phyloP scores from a whole-genome alignment of 495 filamentous ascomycete species.

The Bacidia rubella region DNA sequence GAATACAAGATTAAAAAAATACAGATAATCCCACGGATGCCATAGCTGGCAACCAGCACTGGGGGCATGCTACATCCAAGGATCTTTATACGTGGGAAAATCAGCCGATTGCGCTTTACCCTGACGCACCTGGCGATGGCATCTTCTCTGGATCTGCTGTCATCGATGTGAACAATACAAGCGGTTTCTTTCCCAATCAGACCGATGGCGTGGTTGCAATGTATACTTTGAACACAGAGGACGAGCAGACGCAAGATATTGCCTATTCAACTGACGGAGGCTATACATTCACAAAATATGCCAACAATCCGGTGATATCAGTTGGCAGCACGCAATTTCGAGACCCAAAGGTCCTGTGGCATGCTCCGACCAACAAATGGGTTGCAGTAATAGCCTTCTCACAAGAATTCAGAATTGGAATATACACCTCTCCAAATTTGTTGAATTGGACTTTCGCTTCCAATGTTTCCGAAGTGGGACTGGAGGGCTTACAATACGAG shows the following conservation, averaged over 20 bases:
- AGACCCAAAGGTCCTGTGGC: slow-evolving; percentile 44
- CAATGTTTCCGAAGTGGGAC: slow-evolving; percentile 40
- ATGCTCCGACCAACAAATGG: slow-evolving; percentile 34
- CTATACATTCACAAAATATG: slow-evolving; percentile 39
- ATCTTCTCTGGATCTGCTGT: slow-evolving; percentile 42
- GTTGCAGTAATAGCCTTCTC: slow-evolving; percentile 35
- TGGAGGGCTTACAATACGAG: slow-evolving; percentile 45
- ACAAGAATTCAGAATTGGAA: slow-evolving; percentile 35
- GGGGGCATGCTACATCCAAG: slow-evolving; percentile 38
- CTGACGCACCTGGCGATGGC: slow-evolving; percentile 31
- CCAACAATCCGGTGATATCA: slow-evolving; percentile 34
- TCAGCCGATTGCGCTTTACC: slow-evolving; percentile 38
- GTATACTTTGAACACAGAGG: slow-evolving; percentile 35
- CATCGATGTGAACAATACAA: slow-evolving; percentile 42
- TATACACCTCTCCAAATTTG: slow-evolving; percentile 40
- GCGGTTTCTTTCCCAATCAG: slow-evolving; percentile 39
- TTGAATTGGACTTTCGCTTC: slow-evolving; percentile 39
- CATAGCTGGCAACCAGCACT: slow-evolving; percentile 39
- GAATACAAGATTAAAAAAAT: background rate
- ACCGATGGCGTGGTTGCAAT: slow-evolving; percentile 40
- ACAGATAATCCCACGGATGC: slow-evolving; percentile 32
- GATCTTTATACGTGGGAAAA: slow-evolving; percentile 42
- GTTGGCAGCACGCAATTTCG: slow-evolving; percentile 39
- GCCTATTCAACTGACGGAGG: slow-evolving; percentile 44
- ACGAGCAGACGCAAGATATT: slow-evolving; percentile 39